Percentiles rank a stretch among this genome's conserved stretches.
Evolutionary conservation across 352 stramenopile species (phyloP).

Genomic region (Phytophthora palmivora): DNA sequence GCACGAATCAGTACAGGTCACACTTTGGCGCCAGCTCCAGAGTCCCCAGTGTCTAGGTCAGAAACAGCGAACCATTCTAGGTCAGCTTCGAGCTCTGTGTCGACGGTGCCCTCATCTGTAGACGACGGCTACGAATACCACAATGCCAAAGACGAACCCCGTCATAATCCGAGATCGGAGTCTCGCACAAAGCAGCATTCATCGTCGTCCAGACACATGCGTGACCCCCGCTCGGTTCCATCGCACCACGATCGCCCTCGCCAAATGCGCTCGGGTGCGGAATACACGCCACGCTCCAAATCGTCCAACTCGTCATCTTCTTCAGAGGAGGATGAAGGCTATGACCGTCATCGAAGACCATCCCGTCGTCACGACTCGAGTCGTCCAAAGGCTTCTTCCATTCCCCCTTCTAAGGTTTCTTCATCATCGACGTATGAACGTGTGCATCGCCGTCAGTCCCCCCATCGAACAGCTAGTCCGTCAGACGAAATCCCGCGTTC

Average conservation of each 20-base stretch:
- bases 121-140: conserved; percentile 14
- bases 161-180: neutral
- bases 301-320: conserved; percentile 11
- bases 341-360: conserved; percentile 11
- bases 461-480: conserved; percentile 2
- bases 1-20: neutral
- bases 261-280: conserved; percentile 5
- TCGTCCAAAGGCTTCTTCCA: conserved; percentile 26
- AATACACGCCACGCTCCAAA: conserved; percentile 20
- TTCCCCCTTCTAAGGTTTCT: conserved; percentile 14
- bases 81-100: conserved; percentile 22
- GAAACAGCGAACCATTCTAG: conserved; percentile 1
- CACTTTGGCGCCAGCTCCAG: neutral
- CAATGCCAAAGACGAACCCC: neutral
- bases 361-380: conserved; percentile 11
- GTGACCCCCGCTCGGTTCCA: neutral
- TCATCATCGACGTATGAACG: conserved; percentile 8
- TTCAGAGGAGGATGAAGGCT: conserved; percentile 20
- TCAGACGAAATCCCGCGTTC: conserved; percentile 9
- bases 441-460: conserved; percentile 13
- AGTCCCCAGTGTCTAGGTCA: conserved; percentile 5
- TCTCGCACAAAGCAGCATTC: conserved; percentile 11
- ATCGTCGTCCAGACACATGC: neutral
- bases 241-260: conserved; percentile 3
- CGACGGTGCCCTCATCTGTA: conserved; percentile 1